These are phyloP conservation scores for Pythium grandisporangium DNA, from an alignment of 352 stramenopile species.

Conservation along the genomic window DNA sequence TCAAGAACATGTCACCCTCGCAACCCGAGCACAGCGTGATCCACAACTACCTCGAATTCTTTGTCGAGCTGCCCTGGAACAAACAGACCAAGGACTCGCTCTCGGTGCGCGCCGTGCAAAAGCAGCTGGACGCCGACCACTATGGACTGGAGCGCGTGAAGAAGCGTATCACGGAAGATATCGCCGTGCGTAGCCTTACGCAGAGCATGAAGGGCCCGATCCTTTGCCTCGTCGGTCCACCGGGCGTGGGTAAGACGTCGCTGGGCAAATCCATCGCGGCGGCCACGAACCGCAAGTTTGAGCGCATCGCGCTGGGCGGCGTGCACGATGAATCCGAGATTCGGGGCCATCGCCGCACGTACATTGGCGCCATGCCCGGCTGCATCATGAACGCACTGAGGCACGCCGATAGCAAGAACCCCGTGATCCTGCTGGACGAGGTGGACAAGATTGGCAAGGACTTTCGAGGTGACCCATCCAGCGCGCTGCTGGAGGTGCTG, in stretches of 20 bases:
- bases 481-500: slow-evolving; percentile 77
- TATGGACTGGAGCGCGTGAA: slow-evolving; percentile 81
- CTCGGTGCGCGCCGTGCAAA: slow-evolving; percentile 38
- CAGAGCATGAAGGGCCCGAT: slow-evolving; percentile 82
- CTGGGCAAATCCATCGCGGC: slow-evolving; percentile 71
- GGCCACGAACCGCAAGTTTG: slow-evolving; percentile 67
- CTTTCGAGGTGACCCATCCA: slow-evolving; percentile 52
- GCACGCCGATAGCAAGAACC: slow-evolving; percentile 66
- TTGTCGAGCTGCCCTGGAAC: slow-evolving; percentile 64
- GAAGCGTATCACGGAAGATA: slow-evolving; percentile 83
- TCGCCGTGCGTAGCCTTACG: slow-evolving; percentile 75
- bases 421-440: slow-evolving; percentile 82
- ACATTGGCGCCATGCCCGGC: slow-evolving; percentile 81
- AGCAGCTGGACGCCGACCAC: slow-evolving; percentile 67
- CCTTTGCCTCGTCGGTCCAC: slow-evolving; percentile 80
- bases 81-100: slow-evolving; percentile 43
- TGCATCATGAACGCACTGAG: slow-evolving; percentile 75
- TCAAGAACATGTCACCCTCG: slow-evolving; percentile 68
- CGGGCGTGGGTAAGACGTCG: slow-evolving; percentile 80
- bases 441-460: slow-evolving; percentile 79
- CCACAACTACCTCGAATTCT: slow-evolving; percentile 80
- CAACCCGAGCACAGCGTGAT: slow-evolving; percentile 73
- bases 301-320: slow-evolving; percentile 65
- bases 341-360: slow-evolving; percentile 78
- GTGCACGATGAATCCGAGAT: slow-evolving; percentile 83